phyloP scores from a whole-genome alignment of 2,329 filamentous ascomycete species.

The Beauveria rudraprayagi region DNA sequence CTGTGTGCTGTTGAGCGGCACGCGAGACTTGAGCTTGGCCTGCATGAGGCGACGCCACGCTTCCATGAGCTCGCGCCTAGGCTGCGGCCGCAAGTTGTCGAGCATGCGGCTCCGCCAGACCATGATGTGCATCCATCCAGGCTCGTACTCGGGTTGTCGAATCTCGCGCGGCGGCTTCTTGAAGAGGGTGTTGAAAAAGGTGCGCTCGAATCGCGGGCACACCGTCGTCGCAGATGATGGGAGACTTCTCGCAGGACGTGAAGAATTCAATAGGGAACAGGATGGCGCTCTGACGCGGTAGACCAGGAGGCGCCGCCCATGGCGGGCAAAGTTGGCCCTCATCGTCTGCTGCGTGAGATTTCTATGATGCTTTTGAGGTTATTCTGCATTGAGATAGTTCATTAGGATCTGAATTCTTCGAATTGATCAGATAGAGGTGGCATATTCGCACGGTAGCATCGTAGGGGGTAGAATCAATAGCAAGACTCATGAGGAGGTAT shows the following conservation, averaged over 20 bases:
- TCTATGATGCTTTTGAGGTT: neutral
- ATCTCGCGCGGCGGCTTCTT: conserved; percentile 49
- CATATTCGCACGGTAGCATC: neutral
- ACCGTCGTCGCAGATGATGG: conserved; percentile 18
- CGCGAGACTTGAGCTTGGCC: conserved; percentile 39
- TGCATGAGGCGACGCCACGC: conserved; percentile 59
- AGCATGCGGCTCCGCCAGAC: conserved; percentile 56
- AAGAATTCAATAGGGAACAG: conserved; percentile 23
- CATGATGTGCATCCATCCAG: conserved; percentile 64
- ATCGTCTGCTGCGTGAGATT: conserved; percentile 18
- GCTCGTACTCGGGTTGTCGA: conserved; percentile 56
- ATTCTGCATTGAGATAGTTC: neutral
- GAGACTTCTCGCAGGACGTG: conserved; percentile 17
- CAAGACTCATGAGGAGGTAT: neutral
- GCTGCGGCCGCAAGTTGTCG: conserved; percentile 57
- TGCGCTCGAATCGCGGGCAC: conserved; percentile 23
- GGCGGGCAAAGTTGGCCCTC: conserved; percentile 37
- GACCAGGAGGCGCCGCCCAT: conserved; percentile 34
- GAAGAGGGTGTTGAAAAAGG: conserved; percentile 55
- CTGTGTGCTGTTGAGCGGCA: conserved; percentile 56
- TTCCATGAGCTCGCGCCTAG: conserved; percentile 51
- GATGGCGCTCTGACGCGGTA: conserved; percentile 26
- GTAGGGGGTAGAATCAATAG: neutral
- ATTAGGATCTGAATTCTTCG: neutral
- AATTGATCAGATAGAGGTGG: neutral